Conservation (phyloP, 768 basidiomycete genomes). For the Phylloporus sp. region DNA sequence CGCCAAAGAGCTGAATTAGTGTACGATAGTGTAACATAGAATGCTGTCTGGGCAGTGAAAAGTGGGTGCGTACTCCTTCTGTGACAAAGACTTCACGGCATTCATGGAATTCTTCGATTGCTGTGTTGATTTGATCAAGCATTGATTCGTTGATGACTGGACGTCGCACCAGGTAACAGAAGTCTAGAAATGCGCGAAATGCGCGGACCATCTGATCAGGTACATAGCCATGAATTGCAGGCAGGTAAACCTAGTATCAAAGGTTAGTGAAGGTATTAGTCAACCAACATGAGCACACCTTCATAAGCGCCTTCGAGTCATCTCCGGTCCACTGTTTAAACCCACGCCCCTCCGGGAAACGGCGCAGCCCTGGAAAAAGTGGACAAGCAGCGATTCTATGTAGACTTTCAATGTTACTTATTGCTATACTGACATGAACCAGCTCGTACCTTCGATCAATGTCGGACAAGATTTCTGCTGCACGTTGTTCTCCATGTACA, state of each 20-base stretch:
- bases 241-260: neutral
- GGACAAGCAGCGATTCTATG: neutral
- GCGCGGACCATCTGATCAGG: neutral
- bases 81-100: neutral
- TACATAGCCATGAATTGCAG: neutral
- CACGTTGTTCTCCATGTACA: neutral
- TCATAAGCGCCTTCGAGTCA: neutral
- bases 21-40: too few relatives aligned
- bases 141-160: neutral
- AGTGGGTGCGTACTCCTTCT: too few relatives aligned
- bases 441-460: neutral
- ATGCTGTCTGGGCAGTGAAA: too few relatives aligned
- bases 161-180: neutral
- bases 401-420: too few relatives aligned
- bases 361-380: neutral
- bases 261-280: too few relatives aligned
- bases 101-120: neutral
- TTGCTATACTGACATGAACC: too few relatives aligned
- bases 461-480: neutral
- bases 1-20: too few relatives aligned
- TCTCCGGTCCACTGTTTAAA: too few relatives aligned
- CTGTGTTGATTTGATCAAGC: neutral
- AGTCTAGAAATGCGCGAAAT: neutral
- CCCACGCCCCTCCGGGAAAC: neutral
- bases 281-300: too few relatives aligned